Percentiles rank a stretch among this genome's conserved stretches.
Conservation (phyloP, 2,329 filamentous ascomycete genomes). For the Aspergillus glaucus region DNA sequence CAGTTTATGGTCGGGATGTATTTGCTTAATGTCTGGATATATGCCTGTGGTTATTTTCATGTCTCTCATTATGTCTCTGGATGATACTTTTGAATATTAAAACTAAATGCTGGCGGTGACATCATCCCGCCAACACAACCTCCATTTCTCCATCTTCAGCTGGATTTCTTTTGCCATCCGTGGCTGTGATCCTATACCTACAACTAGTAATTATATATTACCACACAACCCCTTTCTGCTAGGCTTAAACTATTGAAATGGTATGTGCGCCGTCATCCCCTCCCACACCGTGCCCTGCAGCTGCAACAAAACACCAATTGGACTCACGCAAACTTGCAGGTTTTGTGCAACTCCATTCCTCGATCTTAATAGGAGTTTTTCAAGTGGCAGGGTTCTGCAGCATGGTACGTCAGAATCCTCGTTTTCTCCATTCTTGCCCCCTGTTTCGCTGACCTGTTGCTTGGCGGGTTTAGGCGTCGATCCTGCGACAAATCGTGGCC, state of each 20-base stretch:
- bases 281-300: neutral
- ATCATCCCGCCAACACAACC: constrained; percentile 2
- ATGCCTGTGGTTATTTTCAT: no score
- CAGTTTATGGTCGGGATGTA: no score
- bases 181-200: neutral
- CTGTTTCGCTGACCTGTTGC: neutral
- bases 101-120: constrained; percentile 1
- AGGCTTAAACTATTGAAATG: no score
- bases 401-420: constrained; percentile 7
- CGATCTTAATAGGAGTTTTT: neutral
- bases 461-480: constrained; percentile 50
- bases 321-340: neutral
- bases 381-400: neutral
- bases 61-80: no score
- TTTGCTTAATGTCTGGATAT: no score
- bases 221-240: neutral
- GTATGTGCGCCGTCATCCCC: no score
- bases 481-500: constrained; percentile 87
- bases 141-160: neutral
- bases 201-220: neutral
- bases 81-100: no score
- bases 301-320: neutral
- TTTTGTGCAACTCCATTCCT: neutral
- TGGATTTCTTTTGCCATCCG: neutral
- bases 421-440: neutral